A percentile compares a stretch with the other conserved stretches of the same genome.
These are phyloP conservation scores for Schizosaccharomyces lindneri DNA, from an alignment of 805 yeast genomes.

Conservation along the genomic window DNA sequence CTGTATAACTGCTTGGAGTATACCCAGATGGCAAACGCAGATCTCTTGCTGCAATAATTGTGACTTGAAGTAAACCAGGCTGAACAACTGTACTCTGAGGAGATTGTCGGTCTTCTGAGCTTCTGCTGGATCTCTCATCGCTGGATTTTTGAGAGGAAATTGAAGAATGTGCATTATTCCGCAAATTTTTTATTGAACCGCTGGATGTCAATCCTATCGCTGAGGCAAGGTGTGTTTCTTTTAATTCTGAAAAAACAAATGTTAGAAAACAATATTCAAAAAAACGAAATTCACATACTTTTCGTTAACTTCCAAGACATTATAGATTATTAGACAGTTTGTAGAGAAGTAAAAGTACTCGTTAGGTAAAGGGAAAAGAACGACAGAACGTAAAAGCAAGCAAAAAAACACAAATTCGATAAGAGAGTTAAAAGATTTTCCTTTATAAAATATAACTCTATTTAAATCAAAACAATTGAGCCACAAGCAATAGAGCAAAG, in stretches of 20 bases:
- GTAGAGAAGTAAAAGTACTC: too few relatives aligned
- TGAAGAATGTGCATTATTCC: not conserved
- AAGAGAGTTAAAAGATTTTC: too few relatives aligned
- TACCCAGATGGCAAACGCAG: constrained; percentile 31
- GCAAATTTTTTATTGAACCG: not conserved
- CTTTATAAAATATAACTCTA: too few relatives aligned
- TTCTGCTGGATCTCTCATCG: constrained; percentile 3
- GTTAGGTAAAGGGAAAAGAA: too few relatives aligned
- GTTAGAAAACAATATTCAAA: not conserved
- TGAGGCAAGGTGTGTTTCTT: constrained; percentile 17
- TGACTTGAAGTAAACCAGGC: constrained; percentile 58
- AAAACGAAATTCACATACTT: constrained; percentile 11
- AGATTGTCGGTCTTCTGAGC: constrained; percentile 5
- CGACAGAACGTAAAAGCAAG: too few relatives aligned
- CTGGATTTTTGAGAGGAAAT: not conserved
- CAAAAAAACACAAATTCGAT: too few relatives aligned
- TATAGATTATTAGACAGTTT: not conserved
- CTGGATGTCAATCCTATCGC: constrained; percentile 5
- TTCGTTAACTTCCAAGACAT: constrained; percentile 24
- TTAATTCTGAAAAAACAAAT: constrained; percentile 12
- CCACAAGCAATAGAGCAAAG: too few relatives aligned
- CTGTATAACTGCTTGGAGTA: constrained; percentile 3
- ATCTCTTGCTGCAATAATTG: constrained; percentile 44
- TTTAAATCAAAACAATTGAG: too few relatives aligned
- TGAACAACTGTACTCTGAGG: constrained; percentile 11